Conservation (phyloP, 2,329 filamentous ascomycete species). For the Ascochyta clinopodiicola region DNA sequence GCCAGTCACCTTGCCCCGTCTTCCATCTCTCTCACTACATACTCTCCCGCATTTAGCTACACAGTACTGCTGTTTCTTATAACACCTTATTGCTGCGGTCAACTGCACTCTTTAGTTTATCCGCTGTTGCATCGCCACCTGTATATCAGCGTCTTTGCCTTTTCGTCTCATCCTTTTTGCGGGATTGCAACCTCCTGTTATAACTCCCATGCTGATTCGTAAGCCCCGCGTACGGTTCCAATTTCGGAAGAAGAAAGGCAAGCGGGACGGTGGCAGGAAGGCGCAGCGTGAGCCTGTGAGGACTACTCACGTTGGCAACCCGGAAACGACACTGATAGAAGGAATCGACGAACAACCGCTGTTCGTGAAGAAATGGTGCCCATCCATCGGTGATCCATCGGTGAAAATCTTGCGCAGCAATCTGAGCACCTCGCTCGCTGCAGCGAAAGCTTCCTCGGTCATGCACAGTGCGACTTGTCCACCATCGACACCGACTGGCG, state of each 20-base stretch:
- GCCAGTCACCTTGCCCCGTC: background rate
- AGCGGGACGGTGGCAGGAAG: background rate
- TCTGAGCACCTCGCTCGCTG: slow-evolving; percentile 1
- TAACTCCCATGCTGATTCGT: background rate
- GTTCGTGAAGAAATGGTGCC: slow-evolving; percentile 11
- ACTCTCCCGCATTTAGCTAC: background rate
- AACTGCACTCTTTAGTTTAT: background rate
- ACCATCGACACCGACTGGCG: background rate
- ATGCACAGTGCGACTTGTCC: background rate
- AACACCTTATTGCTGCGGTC: background rate
- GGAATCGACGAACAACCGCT: background rate
- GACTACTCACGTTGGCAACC: background rate
- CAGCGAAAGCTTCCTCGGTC: background rate
- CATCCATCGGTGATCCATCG: background rate
- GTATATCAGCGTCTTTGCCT: background rate
- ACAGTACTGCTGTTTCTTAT: background rate
- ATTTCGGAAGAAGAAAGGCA: background rate
- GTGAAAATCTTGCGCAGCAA: background rate
- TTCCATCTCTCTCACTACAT: background rate
- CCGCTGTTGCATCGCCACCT: background rate
- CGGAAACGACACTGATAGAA: background rate
- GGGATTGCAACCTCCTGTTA: background rate
- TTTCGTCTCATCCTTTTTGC: background rate
- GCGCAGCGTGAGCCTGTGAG: background rate
- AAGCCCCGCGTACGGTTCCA: slow-evolving; percentile 1